Evolutionary conservation across 2,329 filamentous ascomycete species (phyloP), one percentile per base, ranked within the genome.

Genomic region (Davidsoniella virescens): DNA sequence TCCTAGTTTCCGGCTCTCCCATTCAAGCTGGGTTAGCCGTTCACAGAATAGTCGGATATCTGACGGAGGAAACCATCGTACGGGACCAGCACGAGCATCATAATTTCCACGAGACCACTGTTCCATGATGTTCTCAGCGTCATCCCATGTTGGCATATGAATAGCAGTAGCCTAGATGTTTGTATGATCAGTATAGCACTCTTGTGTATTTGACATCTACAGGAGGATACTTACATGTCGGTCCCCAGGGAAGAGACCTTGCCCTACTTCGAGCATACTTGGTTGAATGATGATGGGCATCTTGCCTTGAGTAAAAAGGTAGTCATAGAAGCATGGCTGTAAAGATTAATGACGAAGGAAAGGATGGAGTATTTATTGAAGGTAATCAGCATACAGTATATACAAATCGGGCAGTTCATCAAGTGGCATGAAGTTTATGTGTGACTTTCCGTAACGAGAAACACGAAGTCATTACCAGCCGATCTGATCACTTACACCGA

Each of bases 211-310:
- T 25, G 10, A n/a, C 25, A 20, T 44, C 1, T 14, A n/a, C 9
- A 14, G 16, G 44, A 3, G 16, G 12, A 17, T 5, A 33, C 47
- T 44, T 44, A 50, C 49, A 50, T 50, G 33, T 6, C 42, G 36
- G 20, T 50, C 49, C 29, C 49, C 42, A 18, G 42, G 49, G 5
- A 26, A 39, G 29, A 50, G 17, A 7, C 45, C 42, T 29, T 50
- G 49, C 12, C 36, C 43, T n/a, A 45, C 37, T 20, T 50, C 42
- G 3, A 50, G 41, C 49, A 45, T 45, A n/a, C 42, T 50, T 41
- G 49, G 49, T n/a, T 50, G 49, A 17, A 50, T 8, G 20, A 50
- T 44, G 5, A 50, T 45, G 1, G 42, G 49, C 49, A 50, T 7
- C 17, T 37, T 33, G 14, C 25, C 20, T 49, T 43, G 9, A 14